Evolutionary conservation across 2,329 filamentous ascomycete species (phyloP), one percentile per base, ranked within the genome.

Genomic region (Fusarium agapanthi): DNA sequence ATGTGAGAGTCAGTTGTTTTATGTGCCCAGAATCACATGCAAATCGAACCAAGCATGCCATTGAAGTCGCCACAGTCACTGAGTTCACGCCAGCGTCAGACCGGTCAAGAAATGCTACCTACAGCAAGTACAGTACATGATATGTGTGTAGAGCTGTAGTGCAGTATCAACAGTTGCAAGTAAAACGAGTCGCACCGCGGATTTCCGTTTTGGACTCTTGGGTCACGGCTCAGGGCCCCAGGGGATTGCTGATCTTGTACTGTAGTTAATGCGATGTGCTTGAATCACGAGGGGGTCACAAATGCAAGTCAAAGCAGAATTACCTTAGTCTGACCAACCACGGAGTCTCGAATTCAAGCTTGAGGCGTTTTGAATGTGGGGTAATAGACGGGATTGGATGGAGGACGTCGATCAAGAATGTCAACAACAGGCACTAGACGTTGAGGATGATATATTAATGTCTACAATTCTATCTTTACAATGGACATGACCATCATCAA

Each of bases 21-120:
- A 65, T 69, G 66, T 14, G 58, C 58, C 58, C 47, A 67, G 61
- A 62, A 75, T 76, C 74, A 76, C 72, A 76, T 76, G 74, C 63
- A 45, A 76, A 75, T 70, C 50, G 50, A 28, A 55, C 13, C 18
- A 59, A 28, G 34, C 44, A 66, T 72, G 60, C 53, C 55, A 61
- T 40, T 28, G 37, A 40, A 59, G 50, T 67, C 59, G 67, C 56
- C 55, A 64, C 61, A 73, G 40, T 44, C 44, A 57, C 34, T 51
- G 12, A 68, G 56, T 62, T 47, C 24, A 38, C 54, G 41, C 37
- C 38, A 47, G 41, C 20, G 45, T 40, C 26, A 48, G 58, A 34
- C 43, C 30, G n/a, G 51, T 63, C 57, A 53, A 47, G 53, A 41
- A 55, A 7, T 22, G 20, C 50, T 12, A 18, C 20, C 50, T 54